Evolutionary conservation across 257 asterid genomes (phyloP).

Genomic region (Perilla frutescens): DNA sequence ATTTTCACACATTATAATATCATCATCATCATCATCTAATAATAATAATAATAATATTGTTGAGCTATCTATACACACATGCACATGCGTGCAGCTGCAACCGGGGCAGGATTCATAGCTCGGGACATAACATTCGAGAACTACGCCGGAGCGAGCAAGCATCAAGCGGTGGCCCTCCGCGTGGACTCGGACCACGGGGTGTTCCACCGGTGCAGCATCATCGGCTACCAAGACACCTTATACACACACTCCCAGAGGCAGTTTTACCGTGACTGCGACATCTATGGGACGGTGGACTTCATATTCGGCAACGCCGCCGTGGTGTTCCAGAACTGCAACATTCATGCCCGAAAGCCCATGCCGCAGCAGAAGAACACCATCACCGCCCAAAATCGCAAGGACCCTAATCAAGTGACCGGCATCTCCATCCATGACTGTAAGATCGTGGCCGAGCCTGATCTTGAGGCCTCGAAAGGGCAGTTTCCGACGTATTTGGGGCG

Average conservation of each 20-base stretch:
- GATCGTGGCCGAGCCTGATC: conserved; percentile 45
- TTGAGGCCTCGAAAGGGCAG: conserved; percentile 33
- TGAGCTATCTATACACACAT: neutral
- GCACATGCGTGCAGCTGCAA: conserved; percentile 45
- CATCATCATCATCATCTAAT: no score
- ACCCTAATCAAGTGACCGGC: conserved; percentile 59
- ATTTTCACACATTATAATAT: no score
- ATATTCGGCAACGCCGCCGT: conserved; percentile 65
- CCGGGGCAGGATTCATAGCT: conserved; percentile 62
- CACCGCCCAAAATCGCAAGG: conserved; percentile 61
- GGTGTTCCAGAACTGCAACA: conserved; percentile 49
- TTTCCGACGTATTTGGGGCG: conserved; percentile 54
- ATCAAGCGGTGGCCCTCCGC: conserved; percentile 66
- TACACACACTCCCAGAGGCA: conserved; percentile 52
- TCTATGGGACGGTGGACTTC: conserved; percentile 62
- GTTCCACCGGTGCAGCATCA: conserved; percentile 48
- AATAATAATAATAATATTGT: neutral
- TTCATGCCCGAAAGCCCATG: conserved; percentile 53
- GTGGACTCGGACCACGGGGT: conserved; percentile 58
- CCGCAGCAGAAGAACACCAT: conserved; percentile 49
- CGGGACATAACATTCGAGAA: conserved; percentile 60
- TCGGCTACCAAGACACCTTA: conserved; percentile 58
- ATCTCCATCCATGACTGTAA: conserved; percentile 57
- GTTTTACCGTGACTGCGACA: conserved; percentile 59
- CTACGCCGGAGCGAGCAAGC: conserved; percentile 57